Percentiles rank a stretch among this genome's conserved stretches.
phyloP scores from a whole-genome alignment of 2,329 filamentous ascomycete genomes.

The Colletotrichum ledebouriae region DNA sequence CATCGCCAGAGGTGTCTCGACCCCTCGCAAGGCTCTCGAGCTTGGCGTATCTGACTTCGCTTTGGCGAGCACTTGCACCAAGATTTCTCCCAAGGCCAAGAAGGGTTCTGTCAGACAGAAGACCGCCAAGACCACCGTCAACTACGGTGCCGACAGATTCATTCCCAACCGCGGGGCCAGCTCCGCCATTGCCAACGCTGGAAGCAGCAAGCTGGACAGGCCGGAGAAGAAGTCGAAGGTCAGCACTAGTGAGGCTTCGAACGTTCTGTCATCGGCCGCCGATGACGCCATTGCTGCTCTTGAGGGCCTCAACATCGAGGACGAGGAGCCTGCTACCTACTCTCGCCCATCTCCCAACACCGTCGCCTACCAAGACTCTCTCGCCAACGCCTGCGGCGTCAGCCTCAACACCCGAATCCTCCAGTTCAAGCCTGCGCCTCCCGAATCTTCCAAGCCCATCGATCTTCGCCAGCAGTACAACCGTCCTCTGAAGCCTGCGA shows the following conservation, averaged over 20 bases:
- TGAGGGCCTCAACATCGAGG: conserved; percentile 80
- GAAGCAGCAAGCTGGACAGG: conserved; percentile 84
- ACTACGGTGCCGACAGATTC: conserved; percentile 90
- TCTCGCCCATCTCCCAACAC: conserved; percentile 87
- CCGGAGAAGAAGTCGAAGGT: conserved; percentile 80
- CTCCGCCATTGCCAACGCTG: conserved; percentile 85
- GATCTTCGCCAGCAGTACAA: conserved; percentile 99
- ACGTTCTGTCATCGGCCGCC: conserved; percentile 81
- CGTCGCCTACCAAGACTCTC: conserved; percentile 90
- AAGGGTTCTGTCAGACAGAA: conserved; percentile 67
- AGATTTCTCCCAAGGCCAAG: conserved; percentile 73
- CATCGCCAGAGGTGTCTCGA: conserved; percentile 81
- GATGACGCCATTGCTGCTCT: conserved; percentile 86
- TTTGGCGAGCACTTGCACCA: conserved; percentile 84
- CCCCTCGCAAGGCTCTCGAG: conserved; percentile 86
- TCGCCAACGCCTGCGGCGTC: conserved; percentile 92
- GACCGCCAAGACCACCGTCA: conserved; percentile 80
- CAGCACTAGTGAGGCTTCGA: conserved; percentile 77
- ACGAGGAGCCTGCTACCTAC: conserved; percentile 77
- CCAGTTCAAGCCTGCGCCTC: conserved; percentile 97
- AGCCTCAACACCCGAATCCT: conserved; percentile 95
- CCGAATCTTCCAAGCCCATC: conserved; percentile 97
- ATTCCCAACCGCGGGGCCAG: conserved; percentile 94
- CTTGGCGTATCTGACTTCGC: conserved; percentile 94
- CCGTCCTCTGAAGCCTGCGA: conserved; percentile 86